Percentiles rank a stretch among this genome's conserved stretches.
Evolutionary conservation across 208 protist species (phyloP).

Genomic region (Leishmania lainsoni): DNA sequence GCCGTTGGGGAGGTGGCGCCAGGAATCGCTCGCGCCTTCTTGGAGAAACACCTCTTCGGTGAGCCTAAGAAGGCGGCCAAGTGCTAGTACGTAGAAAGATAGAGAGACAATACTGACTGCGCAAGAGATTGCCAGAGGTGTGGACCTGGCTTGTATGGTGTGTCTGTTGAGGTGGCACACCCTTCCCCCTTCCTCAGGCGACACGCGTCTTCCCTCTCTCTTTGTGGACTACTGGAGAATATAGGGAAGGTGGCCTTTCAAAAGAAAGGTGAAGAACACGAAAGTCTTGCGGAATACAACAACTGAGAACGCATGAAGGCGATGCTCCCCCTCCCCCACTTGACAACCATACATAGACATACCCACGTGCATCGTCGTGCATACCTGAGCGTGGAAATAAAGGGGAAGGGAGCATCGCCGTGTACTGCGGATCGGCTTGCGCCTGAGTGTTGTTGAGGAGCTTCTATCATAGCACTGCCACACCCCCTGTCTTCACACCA

Average conservation of each 20-base stretch:
- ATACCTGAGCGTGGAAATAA: not conserved
- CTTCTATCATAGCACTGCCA: not conserved
- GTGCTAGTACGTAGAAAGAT: constrained; percentile 1
- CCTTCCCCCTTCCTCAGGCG: not conserved
- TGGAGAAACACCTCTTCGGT: constrained; percentile 16
- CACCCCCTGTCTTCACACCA: not conserved
- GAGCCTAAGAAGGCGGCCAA: constrained; percentile 8
- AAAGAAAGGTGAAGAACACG: not conserved
- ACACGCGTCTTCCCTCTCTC: not conserved
- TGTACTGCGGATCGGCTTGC: not conserved
- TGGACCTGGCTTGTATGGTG: not conserved
- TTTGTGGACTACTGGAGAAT: not conserved
- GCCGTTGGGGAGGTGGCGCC: constrained; percentile 41
- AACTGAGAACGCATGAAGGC: too few relatives aligned
- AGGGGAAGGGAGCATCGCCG: not conserved
- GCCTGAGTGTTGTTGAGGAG: too few relatives aligned
- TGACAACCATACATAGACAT: not conserved
- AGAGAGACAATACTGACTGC: not conserved
- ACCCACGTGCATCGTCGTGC: not conserved
- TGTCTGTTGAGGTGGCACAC: too few relatives aligned
- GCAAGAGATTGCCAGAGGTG: too few relatives aligned
- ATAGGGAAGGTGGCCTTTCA: not conserved
- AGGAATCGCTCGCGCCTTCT: constrained; percentile 40
- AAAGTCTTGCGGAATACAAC: not conserved
- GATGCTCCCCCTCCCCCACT: not conserved